These are phyloP conservation scores for Smittium culicis DNA, from an alignment of 371 early-diverging fungal genomes.

Conservation along the genomic window DNA sequence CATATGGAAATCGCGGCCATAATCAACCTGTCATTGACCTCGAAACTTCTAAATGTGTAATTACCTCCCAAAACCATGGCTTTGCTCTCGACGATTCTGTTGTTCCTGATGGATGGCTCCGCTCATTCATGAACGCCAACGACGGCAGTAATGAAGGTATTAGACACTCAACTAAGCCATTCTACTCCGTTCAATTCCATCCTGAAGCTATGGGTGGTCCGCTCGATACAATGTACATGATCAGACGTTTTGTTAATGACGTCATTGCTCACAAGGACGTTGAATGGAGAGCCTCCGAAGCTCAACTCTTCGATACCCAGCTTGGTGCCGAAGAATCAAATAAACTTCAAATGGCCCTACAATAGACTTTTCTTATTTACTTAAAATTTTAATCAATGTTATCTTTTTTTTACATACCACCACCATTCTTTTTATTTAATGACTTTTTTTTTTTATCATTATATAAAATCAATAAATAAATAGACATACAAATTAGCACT, in stretches of 20 bases:
- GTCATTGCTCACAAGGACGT: conserved; percentile 27
- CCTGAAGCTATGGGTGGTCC: conserved; percentile 95
- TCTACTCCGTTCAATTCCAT: conserved; percentile 86
- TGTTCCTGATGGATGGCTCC: conserved; percentile 55
- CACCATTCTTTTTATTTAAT: no score
- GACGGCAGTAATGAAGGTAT: conserved; percentile 92
- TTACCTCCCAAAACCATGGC: conserved; percentile 94
- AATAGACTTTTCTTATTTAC: neutral
- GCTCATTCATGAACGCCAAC: conserved; percentile 83
- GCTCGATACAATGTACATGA: conserved; percentile 73
- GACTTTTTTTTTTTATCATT: no score
- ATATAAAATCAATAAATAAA: no score
- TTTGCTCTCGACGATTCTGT: conserved; percentile 64
- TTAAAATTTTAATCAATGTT: no score
- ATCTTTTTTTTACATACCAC: no score
- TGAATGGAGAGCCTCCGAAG: conserved; percentile 9
- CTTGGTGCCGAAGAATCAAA: conserved; percentile 3
- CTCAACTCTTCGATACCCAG: conserved; percentile 6
- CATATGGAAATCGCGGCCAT: conserved; percentile 92
- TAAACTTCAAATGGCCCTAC: conserved; percentile 10
- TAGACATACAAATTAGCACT: no score
- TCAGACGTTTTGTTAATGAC: conserved; percentile 49
- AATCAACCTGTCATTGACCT: conserved; percentile 82
- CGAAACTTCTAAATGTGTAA: conserved; percentile 54
- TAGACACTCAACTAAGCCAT: conserved; percentile 53